phyloP scores from a whole-genome alignment of 139 green algal species.

The Chlamydomonas sp. region DNA sequence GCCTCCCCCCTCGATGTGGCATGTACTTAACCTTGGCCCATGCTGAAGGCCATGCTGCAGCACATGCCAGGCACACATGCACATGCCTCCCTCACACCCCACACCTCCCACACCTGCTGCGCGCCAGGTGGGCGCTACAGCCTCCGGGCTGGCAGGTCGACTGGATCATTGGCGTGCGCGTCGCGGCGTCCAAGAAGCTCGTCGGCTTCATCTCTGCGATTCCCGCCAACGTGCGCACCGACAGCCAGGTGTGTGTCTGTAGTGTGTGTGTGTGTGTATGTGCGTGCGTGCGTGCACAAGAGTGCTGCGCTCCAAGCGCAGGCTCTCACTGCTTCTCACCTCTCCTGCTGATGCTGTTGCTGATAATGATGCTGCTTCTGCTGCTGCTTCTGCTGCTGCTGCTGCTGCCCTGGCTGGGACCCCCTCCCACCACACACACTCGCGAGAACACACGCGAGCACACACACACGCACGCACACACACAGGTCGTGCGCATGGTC shows the following conservation, averaged over 20 bases:
- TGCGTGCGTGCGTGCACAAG: not conserved
- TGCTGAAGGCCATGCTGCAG: too few species aligned
- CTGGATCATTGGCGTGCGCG: conserved; percentile 74
- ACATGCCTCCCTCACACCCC: not conserved
- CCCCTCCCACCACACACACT: not conserved
- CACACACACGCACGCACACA: conserved; percentile 4
- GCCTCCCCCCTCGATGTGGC: too few species aligned
- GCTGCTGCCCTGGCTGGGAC: too few species aligned
- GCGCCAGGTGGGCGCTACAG: conserved; percentile 90
- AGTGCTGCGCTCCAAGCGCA: too few species aligned
- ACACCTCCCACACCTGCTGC: too few species aligned
- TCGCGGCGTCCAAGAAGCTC: conserved; percentile 52
- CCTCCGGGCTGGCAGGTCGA: conserved; percentile 69
- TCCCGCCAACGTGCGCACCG: conserved; percentile 48
- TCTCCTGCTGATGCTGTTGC: not conserved
- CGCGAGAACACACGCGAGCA: conserved; percentile 4
- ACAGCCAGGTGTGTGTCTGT: conserved; percentile 10
- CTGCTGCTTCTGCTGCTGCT: too few species aligned
- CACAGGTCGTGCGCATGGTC: conserved; percentile 49
- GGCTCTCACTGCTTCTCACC: not conserved
- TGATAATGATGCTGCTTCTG: too few species aligned
- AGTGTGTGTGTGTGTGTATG: not conserved
- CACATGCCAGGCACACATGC: not conserved
- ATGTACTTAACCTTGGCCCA: too few species aligned
- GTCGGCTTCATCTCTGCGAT: conserved; percentile 94